Conservation (phyloP, 768 basidiomycete species). For the Lentinula aciculospora region DNA sequence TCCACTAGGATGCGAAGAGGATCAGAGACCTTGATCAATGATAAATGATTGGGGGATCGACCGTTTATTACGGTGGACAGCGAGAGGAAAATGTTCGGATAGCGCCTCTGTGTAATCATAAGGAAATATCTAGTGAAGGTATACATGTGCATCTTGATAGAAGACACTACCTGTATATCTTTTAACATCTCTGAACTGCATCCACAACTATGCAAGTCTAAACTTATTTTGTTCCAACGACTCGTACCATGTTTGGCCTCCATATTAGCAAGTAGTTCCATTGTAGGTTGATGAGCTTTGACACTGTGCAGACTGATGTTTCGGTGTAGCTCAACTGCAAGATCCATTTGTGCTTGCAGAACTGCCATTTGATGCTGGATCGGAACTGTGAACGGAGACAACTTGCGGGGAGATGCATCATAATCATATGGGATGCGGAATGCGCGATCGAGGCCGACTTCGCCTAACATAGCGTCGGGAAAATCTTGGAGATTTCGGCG, state of each 20-base stretch:
- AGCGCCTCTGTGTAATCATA: constrained; percentile 45
- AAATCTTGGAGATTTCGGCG: constrained; percentile 53
- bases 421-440: constrained; percentile 68
- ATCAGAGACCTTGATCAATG: constrained; percentile 60
- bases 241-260: constrained; percentile 45
- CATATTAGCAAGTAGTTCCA: constrained; percentile 60
- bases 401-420: constrained; percentile 38
- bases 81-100: constrained; percentile 81
- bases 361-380: constrained; percentile 75
- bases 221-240: constrained; percentile 63
- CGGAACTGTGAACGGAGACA: constrained; percentile 77
- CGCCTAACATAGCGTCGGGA: constrained; percentile 80
- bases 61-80: constrained; percentile 83
- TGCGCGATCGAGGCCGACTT: constrained; percentile 85
- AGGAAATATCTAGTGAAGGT: neutral
- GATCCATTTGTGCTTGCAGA: constrained; percentile 76
- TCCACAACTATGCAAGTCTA: constrained; percentile 91
- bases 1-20: constrained; percentile 75
- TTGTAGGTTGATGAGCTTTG: constrained; percentile 63
- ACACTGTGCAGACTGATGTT: constrained; percentile 90
- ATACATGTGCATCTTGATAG: neutral
- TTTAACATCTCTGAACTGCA: constrained; percentile 72
- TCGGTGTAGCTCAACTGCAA: constrained; percentile 76
- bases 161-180: constrained; percentile 56
- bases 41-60: constrained; percentile 56